Base-by-base conservation (phyloP, 345 rosid genomes). In the Cardamine chenopodiifolia region DNA sequence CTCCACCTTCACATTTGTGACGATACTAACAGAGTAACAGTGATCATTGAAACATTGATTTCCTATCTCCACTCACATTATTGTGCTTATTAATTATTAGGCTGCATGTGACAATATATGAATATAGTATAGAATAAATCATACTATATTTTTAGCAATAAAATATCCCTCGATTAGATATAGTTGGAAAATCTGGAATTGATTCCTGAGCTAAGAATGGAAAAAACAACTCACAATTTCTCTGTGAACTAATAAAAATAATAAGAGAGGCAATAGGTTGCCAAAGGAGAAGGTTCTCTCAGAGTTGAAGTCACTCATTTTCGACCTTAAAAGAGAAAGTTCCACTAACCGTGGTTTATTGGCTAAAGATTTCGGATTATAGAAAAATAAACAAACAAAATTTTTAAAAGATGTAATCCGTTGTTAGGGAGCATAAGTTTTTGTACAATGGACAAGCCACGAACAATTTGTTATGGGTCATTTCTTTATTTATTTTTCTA, bases 251-350 rank as follows among this genome's bases (percentile, higher is more conserved):
- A 32, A 1, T 56, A 18, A 28, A 15, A n/a, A n/a, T 62, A 9
- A 56, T 17, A 19, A n/a, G 4, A 60, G 58, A 44, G 39, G 26
- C 54, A 42, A 48, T 39, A 48, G 35, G 13, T 31, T 53, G 62
- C 72, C 72, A 67, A 53, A 53, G 62, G 25, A 52, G 72, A 67
- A 67, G 62, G 72, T 67, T 67, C 72, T 50, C 60, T 52, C 3
- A 50, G 17, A 31, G 22, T 47, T 49, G 10, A 50, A 32, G 29
- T 66, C 35, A 4, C 45, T 50, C 12, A 0, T 26, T 63, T 26
- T 28, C 9, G 19, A 39, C 9, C 17, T 47, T 22, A 14, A 8
- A 19, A 61, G 28, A 7, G 11, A 13, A 37, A 37, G 31, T 35
- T 37, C 1, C 22, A 29, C 14, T 60, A 13, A 59, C 25, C 2